Evolutionary conservation across 352 stramenopile species (phyloP).

Genomic region (Globisporangium spinosum): DNA sequence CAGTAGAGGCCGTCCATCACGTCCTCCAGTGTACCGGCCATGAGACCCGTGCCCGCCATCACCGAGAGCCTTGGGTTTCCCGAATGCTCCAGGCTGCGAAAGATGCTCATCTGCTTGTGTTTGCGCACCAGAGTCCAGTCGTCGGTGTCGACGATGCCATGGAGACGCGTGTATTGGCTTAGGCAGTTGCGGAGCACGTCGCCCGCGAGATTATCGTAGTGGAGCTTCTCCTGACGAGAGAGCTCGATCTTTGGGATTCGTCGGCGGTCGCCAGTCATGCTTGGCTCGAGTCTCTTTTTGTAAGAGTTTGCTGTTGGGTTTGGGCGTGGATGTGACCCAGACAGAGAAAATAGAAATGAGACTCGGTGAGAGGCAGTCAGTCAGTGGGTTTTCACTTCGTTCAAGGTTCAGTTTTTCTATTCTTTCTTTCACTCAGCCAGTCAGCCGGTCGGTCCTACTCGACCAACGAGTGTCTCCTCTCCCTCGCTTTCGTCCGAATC

Average conservation of each 20-base stretch:
- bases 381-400: background rate
- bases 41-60: constrained; percentile 11
- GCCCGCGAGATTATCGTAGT: constrained; percentile 3
- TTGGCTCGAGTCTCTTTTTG: background rate
- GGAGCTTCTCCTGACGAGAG: constrained; percentile 2
- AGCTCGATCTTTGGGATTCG: constrained; percentile 1
- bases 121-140: constrained; percentile 15
- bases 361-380: background rate
- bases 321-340: background rate
- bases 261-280: background rate
- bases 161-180: background rate
- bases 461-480: background rate
- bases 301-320: background rate
- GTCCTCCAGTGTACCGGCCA: constrained; percentile 19
- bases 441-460: background rate
- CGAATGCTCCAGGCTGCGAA: background rate
- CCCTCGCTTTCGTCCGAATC: background rate
- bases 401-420: background rate
- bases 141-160: constrained; percentile 5
- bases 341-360: constrained; percentile 3
- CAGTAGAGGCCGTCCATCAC: constrained; percentile 48
- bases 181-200: background rate
- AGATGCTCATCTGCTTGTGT: constrained; percentile 16
- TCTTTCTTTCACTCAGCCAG: background rate
- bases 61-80: constrained; percentile 1